Conservation (phyloP, 805 yeast genomes). For the Monosporozyma servazzii region DNA sequence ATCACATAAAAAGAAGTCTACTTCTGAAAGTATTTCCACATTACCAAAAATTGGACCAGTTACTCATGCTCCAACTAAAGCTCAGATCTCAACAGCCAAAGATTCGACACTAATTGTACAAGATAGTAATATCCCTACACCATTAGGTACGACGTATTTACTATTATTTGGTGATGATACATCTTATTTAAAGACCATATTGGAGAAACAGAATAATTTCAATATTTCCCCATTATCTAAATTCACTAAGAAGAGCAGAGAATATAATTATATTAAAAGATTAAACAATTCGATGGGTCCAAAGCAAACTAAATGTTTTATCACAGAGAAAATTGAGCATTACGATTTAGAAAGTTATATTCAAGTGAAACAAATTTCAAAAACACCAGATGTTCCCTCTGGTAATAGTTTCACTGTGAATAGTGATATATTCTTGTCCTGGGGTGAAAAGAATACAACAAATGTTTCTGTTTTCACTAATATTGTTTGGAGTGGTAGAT, state of each 20-base stretch:
- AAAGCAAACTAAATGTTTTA: conserved; percentile 56
- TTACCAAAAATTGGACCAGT: conserved; percentile 31
- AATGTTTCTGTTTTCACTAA: conserved; percentile 44
- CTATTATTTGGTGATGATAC: conserved; percentile 56
- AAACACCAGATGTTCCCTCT: conserved; percentile 68
- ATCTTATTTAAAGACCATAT: conserved; percentile 36
- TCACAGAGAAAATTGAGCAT: conserved; percentile 46
- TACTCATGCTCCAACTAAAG: conserved; percentile 38
- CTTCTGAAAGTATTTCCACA: conserved; percentile 13
- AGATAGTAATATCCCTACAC: conserved; percentile 48
- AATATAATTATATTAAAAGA: conserved; percentile 50
- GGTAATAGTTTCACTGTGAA: conserved; percentile 60
- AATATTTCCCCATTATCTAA: conserved; percentile 45
- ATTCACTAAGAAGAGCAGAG: conserved; percentile 33
- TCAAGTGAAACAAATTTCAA: conserved; percentile 43
- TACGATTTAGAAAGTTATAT: conserved; percentile 37
- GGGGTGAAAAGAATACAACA: conserved; percentile 51
- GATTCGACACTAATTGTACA: conserved; percentile 44
- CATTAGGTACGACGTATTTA: conserved; percentile 53
- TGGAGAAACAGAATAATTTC: conserved; percentile 52
- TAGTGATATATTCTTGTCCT: conserved; percentile 50
- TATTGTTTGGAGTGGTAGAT: conserved; percentile 64
- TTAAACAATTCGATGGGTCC: conserved; percentile 60
- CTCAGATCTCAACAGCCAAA: conserved; percentile 35
- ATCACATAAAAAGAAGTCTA: conserved; percentile 5